These are phyloP conservation scores for Escallonia herrerae DNA, from an alignment of 129 eudicot species.

Conservation along the genomic window DNA sequence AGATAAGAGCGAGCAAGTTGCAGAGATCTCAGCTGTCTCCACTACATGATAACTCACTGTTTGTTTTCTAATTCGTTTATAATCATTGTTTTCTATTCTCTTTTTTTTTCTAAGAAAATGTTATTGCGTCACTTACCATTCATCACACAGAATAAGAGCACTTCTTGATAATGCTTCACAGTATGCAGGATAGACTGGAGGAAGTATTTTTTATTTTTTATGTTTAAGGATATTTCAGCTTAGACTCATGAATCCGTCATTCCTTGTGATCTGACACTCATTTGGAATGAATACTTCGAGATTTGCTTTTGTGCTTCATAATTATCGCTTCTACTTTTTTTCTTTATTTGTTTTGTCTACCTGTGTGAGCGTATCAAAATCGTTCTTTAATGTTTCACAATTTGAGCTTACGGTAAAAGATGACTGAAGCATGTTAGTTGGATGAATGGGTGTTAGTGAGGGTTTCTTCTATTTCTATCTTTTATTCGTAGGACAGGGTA, in stretches of 20 bases:
- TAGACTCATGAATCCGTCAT: neutral
- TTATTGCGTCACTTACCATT: neutral
- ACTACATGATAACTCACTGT: constrained; percentile 15
- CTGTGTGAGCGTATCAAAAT: too few relatives aligned
- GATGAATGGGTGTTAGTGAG: too few relatives aligned
- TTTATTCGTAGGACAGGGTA: too few relatives aligned
- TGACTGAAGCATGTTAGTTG: too few relatives aligned
- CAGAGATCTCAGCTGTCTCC: constrained; percentile 11
- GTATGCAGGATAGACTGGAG: neutral
- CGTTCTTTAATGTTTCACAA: too few relatives aligned
- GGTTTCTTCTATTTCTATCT: too few relatives aligned
- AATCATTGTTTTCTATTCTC: neutral
- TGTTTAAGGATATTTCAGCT: neutral
- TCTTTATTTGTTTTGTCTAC: neutral
- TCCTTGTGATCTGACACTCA: neutral
- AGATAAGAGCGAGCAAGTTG: constrained; percentile 4
- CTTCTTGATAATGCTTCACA: neutral
- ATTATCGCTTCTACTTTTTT: neutral
- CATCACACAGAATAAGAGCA: constrained; percentile 20
- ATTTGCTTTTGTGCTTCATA: neutral
- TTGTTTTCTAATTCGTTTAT: neutral
- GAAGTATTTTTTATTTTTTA: neutral
- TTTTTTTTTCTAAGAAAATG: neutral
- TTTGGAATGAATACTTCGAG: neutral
- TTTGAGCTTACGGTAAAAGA: too few relatives aligned